Conservation (phyloP, 2,329 filamentous ascomycete species). For the Colletotrichum coccodes region DNA sequence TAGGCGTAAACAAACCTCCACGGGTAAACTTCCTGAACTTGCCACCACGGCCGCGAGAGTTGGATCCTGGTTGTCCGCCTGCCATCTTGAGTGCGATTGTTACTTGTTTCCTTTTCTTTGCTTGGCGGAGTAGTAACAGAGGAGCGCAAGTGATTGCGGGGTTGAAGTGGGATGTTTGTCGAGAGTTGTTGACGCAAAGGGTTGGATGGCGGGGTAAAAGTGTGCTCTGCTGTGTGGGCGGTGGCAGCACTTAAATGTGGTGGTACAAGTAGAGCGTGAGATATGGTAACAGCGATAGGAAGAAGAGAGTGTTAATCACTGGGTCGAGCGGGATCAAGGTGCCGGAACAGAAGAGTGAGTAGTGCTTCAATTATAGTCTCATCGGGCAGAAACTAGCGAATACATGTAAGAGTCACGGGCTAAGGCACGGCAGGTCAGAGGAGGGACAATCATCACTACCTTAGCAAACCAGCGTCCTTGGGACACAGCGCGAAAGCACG, state of each 20-base stretch:
- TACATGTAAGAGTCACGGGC: constrained; percentile 13
- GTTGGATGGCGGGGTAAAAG: constrained; percentile 27
- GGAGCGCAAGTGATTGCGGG: constrained; percentile 31
- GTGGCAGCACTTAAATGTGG: constrained; percentile 14
- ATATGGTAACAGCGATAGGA: background rate
- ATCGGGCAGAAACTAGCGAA: constrained; percentile 2
- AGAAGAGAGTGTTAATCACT: background rate
- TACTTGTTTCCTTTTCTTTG: constrained; percentile 27
- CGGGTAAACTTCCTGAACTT: constrained; percentile 95
- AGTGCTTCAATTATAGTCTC: background rate
- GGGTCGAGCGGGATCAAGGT: background rate
- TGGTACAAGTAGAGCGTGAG: background rate
- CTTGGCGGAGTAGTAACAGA: constrained; percentile 5
- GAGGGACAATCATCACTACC: constrained; percentile 9
- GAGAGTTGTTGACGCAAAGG: constrained; percentile 2
- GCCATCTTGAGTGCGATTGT: constrained; percentile 53
- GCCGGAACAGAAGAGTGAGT: background rate
- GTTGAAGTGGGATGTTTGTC: constrained; percentile 31
- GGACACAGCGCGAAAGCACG: constrained; percentile 6
- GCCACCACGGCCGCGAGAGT: constrained; percentile 82
- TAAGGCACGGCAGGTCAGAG: constrained; percentile 3
- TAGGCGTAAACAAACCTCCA: constrained; percentile 72
- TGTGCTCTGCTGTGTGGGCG: constrained; percentile 12
- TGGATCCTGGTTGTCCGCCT: constrained; percentile 55
- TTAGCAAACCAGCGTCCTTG: background rate